Evolutionary conservation across 1,139 yeast species (phyloP), one percentile per base, ranked within the genome.

Genomic region (Kurtzmaniella quercitrusa): DNA sequence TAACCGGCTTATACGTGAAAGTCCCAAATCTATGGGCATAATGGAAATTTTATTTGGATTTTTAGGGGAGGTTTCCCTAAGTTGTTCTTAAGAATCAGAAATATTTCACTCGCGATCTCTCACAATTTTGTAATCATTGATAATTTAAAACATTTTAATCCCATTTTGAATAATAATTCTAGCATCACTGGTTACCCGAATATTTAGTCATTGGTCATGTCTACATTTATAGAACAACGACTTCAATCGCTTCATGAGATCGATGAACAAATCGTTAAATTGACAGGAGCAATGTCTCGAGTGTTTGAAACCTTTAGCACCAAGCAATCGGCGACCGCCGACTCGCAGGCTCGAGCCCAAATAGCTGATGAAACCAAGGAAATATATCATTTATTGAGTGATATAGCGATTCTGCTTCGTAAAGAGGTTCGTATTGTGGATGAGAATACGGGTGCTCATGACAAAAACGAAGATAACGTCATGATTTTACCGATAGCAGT

Each of bases 401-500:
- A 55, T 43, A 63, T 63, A 7, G 80, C 82, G 2, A 71, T 77
- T 15, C 69, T 67, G 42, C 57, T 82, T 39, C 63, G 85, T 32
- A 71, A 74, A 44, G 87, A 82, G 50, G 77, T 82, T 36, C 76
- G 76, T 53, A 55, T 74, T 5, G 66, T 80, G 65, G 85, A 81
- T 57, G 80, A 76, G 40, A 77, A 78, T 48, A 73, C 73, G 18
- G 82, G 81, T 1, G 74, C 72, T 5, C 63, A 65, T 45, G 67
- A 66, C 44, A 63, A 63, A 45, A 71, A 73, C 48, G 60, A 65
- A 16, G 78, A 76, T 50, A 68, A 69, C 14, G 63, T 76, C 12
- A 78, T 77, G 69, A 71, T 81, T 21, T 61, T 80, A 30, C 87
- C 88, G 2, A 75, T 81, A 2, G 68, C 72, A 36, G 79, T 82